These are phyloP conservation scores for Tritrichomonas musculus DNA, from an alignment of 208 protist genomes.

Conservation along the genomic window DNA sequence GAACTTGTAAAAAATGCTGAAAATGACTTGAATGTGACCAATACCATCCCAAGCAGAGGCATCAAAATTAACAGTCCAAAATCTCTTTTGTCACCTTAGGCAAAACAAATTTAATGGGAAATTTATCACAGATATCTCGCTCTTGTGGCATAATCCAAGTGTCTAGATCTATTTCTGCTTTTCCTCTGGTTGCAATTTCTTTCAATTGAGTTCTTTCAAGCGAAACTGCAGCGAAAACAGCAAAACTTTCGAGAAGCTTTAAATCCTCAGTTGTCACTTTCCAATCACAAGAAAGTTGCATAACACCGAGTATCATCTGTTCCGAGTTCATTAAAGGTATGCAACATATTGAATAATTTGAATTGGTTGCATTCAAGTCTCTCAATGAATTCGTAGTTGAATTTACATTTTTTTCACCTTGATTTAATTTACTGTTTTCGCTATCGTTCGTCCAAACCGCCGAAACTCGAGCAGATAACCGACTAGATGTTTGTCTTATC, in stretches of 20 bases:
- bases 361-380: too few species aligned
- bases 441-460: too few species aligned
- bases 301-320: background rate
- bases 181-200: background rate
- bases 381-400: too few species aligned
- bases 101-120: background rate
- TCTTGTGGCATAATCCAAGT: background rate
- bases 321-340: background rate
- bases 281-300: background rate
- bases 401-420: too few species aligned
- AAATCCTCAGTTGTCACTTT: background rate
- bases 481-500: too few species aligned
- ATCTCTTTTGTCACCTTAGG: background rate
- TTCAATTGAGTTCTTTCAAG: background rate
- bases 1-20: constrained; percentile 32
- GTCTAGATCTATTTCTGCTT: background rate
- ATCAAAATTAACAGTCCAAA: background rate
- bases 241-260: background rate
- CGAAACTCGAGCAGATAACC: too few species aligned
- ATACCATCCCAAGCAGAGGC: background rate
- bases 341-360: background rate
- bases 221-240: background rate
- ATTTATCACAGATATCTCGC: background rate
- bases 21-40: background rate
- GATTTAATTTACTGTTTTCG: too few species aligned